These are phyloP conservation scores for Metarhizium album DNA, from an alignment of 2,329 filamentous ascomycete genomes.

Conservation along the genomic window DNA sequence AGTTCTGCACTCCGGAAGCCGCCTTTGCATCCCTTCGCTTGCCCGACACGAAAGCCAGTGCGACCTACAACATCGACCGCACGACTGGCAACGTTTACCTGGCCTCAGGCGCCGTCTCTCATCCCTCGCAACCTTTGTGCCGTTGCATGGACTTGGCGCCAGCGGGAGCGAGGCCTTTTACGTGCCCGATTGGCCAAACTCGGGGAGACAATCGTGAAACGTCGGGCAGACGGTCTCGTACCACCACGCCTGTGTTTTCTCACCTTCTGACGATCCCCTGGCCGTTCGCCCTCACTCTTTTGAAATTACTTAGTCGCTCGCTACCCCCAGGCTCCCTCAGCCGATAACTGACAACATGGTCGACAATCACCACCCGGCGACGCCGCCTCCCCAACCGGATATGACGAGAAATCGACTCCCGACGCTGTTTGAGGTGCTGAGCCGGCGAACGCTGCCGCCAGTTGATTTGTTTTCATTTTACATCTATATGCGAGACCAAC, in stretches of 20 bases:
- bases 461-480: constrained; percentile 98
- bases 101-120: background rate
- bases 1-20: background rate
- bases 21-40: background rate
- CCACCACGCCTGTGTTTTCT: background rate
- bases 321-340: background rate
- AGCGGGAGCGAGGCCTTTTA: constrained; percentile 2
- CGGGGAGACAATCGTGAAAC: constrained; percentile 8
- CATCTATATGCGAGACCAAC: constrained; percentile 98
- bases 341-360: constrained; percentile 12
- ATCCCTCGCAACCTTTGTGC: background rate
- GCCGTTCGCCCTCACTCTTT: background rate
- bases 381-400: constrained; percentile 47
- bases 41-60: background rate
- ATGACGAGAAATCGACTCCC: constrained; percentile 72
- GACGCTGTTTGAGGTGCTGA: constrained; percentile 91
- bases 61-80: background rate
- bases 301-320: background rate
- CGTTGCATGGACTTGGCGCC: constrained; percentile 1
- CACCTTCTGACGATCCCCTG: background rate
- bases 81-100: background rate
- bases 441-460: constrained; percentile 83
- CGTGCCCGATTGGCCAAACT: background rate
- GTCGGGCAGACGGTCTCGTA: constrained; percentile 4
- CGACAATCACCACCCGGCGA: constrained; percentile 17